These are phyloP conservation scores for Quillaja saponaria DNA, from an alignment of 306 rosid genomes.

Conservation along the genomic window DNA sequence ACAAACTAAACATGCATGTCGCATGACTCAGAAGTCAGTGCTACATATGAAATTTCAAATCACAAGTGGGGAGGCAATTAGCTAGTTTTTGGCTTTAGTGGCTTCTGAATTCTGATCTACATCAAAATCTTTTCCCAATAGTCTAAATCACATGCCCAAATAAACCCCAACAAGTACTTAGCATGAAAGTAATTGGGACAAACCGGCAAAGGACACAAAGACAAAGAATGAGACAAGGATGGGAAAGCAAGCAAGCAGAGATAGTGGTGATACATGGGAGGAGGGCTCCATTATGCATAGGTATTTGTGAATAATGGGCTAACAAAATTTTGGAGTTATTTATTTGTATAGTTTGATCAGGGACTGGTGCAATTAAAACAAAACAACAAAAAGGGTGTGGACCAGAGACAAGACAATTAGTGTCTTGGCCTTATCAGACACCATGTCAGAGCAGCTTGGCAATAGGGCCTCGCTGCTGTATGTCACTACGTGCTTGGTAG, in stretches of 20 bases:
- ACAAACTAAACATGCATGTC: too few species aligned
- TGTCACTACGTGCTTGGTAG: conserved; percentile 13
- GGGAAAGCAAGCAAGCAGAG: background rate
- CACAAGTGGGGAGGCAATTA: too few species aligned
- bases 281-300: background rate
- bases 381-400: background rate
- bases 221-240: conserved; percentile 42
- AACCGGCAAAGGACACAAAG: background rate
- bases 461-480: conserved; percentile 13
- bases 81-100: too few species aligned
- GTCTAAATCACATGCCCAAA: too few species aligned
- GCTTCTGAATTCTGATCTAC: too few species aligned
- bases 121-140: too few species aligned
- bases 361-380: too few species aligned
- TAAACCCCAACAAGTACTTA: too few species aligned
- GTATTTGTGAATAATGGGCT: background rate
- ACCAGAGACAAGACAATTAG: conserved; percentile 16
- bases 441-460: conserved; percentile 34
- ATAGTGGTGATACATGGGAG: conserved; percentile 23
- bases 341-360: too few species aligned
- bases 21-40: too few species aligned
- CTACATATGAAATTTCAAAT: too few species aligned
- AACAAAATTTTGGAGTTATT: too few species aligned
- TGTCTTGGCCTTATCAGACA: conserved; percentile 47
- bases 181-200: background rate